Conservation (phyloP, 2,329 filamentous ascomycete species). For the Aureobasidium lini region DNA sequence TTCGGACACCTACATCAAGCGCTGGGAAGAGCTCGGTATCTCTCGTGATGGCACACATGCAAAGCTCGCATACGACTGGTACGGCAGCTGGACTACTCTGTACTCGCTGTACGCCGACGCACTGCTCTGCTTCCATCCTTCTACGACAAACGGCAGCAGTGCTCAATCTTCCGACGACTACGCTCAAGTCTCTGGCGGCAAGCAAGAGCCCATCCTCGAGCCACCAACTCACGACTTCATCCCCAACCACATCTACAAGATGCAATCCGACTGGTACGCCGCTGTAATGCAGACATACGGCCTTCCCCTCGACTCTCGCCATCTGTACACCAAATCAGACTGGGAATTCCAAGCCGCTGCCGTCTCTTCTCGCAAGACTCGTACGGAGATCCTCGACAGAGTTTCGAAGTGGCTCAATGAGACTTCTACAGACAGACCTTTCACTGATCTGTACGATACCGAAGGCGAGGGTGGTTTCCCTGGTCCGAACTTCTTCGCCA, state of each 20-base stretch:
- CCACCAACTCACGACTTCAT: conserved; percentile 47
- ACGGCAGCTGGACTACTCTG: conserved; percentile 73
- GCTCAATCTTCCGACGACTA: background rate
- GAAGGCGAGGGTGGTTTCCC: conserved; percentile 70
- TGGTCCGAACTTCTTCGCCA: conserved; percentile 66
- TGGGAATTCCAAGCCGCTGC: conserved; percentile 88
- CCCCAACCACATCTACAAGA: conserved; percentile 65
- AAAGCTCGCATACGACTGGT: conserved; percentile 72
- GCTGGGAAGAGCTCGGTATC: conserved; percentile 66
- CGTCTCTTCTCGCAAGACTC: conserved; percentile 60
- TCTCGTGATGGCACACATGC: conserved; percentile 63
- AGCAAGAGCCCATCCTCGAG: conserved; percentile 21
- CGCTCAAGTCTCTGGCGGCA: background rate
- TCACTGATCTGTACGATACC: conserved; percentile 77
- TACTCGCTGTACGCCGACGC: conserved; percentile 81
- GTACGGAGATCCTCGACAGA: conserved; percentile 63
- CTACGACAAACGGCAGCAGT: conserved; percentile 32
- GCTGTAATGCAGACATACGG: conserved; percentile 75
- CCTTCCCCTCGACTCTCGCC: conserved; percentile 71
- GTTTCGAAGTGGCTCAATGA: conserved; percentile 80
- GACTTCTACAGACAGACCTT: conserved; percentile 64
- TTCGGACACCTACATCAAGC: conserved; percentile 58
- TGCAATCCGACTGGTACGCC: conserved; percentile 74
- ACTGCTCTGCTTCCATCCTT: conserved; percentile 70
- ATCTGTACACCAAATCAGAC: conserved; percentile 81